These are phyloP conservation scores for Phytophthora idaei DNA, from an alignment of 352 stramenopile genomes.

Conservation along the genomic window DNA sequence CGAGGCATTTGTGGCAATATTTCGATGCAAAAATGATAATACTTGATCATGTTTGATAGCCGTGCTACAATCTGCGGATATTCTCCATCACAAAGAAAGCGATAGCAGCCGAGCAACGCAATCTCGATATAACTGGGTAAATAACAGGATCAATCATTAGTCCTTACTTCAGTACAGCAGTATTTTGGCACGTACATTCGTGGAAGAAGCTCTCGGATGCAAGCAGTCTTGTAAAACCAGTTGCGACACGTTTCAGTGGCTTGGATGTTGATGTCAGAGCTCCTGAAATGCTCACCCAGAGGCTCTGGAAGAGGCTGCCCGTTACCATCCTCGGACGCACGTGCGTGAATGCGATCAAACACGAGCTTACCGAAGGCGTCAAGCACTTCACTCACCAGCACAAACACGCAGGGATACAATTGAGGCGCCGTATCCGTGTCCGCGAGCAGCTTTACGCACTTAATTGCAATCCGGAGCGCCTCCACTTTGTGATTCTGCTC, in stretches of 20 bases:
- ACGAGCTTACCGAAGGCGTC: slow-evolving; percentile 89
- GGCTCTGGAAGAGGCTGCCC: slow-evolving; percentile 56
- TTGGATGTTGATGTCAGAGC: slow-evolving; percentile 83
- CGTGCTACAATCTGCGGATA: slow-evolving; percentile 85
- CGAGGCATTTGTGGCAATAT: slow-evolving; percentile 10
- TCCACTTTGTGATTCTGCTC: slow-evolving; percentile 87
- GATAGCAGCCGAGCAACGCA: slow-evolving; percentile 87
- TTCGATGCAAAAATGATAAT: slow-evolving; percentile 20
- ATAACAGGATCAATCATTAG: slow-evolving; percentile 1
- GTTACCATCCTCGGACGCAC: slow-evolving; percentile 66
- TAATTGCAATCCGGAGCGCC: slow-evolving; percentile 90
- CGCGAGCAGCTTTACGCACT: slow-evolving; percentile 88
- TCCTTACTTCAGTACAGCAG: not conserved
- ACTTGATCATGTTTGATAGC: slow-evolving; percentile 90
- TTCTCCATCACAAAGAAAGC: slow-evolving; percentile 90
- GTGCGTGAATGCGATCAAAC: slow-evolving; percentile 78
- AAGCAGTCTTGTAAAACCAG: slow-evolving; percentile 96
- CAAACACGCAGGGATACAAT: slow-evolving; percentile 91
- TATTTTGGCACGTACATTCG: slow-evolving; percentile 64
- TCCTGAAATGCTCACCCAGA: slow-evolving; percentile 74
- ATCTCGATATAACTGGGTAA: slow-evolving; percentile 83
- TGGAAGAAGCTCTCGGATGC: slow-evolving; percentile 91
- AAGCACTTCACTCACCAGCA: slow-evolving; percentile 87
- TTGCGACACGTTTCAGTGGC: slow-evolving; percentile 93
- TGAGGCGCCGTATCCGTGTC: slow-evolving; percentile 78